These are phyloP conservation scores for Pelagomonas calceolata DNA, from an alignment of 108 stramenopile genomes.

Conservation along the genomic window DNA sequence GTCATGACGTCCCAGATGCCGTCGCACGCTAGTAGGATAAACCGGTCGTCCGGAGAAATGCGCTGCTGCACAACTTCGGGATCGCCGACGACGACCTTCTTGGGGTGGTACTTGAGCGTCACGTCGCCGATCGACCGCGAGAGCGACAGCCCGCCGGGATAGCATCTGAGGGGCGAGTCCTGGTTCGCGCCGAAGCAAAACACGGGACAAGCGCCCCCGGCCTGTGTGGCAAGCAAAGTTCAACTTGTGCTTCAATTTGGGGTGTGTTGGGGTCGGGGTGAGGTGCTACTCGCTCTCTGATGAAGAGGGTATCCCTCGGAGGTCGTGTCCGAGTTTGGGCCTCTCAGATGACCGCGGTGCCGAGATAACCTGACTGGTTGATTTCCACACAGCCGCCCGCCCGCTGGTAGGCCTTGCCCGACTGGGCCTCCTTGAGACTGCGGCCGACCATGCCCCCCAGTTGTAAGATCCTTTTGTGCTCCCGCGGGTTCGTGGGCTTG, in stretches of 20 bases:
- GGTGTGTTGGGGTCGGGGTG: too few relatives aligned
- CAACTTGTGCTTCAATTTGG: too few relatives aligned
- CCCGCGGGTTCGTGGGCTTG: slow-evolving; percentile 30
- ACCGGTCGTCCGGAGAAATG: slow-evolving; percentile 23
- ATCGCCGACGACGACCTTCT: slow-evolving; percentile 26
- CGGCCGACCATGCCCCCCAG: slow-evolving; percentile 23
- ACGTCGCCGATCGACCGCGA: not conserved
- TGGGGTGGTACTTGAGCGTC: not conserved
- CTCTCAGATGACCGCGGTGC: too few relatives aligned
- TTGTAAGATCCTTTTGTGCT: slow-evolving; percentile 19
- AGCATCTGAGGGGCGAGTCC: not conserved
- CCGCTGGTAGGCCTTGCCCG: too few relatives aligned
- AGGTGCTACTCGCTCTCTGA: too few relatives aligned
- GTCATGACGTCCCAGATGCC: slow-evolving; percentile 55
- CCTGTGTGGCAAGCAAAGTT: not conserved
- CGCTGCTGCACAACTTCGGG: slow-evolving; percentile 16
- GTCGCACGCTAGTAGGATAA: slow-evolving; percentile 51
- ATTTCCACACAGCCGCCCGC: too few relatives aligned
- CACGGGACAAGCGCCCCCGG: not conserved
- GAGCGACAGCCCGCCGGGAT: not conserved
- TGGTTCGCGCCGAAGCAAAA: not conserved
- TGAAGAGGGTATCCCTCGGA: too few relatives aligned
- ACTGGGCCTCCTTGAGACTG: not conserved
- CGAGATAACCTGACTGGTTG: too few relatives aligned
- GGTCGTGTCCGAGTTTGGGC: too few relatives aligned